Base-by-base conservation (phyloP, 176 grass and related monocot genomes). In the Pontederia paniculata region DNA sequence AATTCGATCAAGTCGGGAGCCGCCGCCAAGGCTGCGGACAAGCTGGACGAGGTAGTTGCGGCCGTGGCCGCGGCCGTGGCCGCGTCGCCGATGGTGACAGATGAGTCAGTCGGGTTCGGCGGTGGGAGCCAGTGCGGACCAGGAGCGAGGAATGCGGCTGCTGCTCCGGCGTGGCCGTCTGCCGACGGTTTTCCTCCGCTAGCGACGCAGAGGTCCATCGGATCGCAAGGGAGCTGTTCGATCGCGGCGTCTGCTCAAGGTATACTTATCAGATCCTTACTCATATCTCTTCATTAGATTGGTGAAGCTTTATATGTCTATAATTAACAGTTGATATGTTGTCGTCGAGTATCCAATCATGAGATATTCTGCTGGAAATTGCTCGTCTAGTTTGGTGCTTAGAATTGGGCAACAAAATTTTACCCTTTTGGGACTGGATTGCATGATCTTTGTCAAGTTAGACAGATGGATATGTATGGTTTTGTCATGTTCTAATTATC, bases 1-100 rank as follows among this genome's bases (percentile, higher is more conserved):
- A 98, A 77, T 75, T 88, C 87, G 9, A 70, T 98, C 63, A 84
- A 75, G 62, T 61, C 41, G 2, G 28, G 60, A 16, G 21, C 17
- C 47, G 54, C 10, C 47, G 54, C 10, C 9, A 41, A 37, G 48
- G 13, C 54, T 15, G 60, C 45, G 6, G 77, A 84, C 16, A 78
- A 89, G 8, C 8, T 31, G 17, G 57, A 72, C 17, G 57, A 48
- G 2, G 37, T 23, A 9, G 57, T 15, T 17, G 23, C 1, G 55
- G 16, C 12, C 1, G 17, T 23, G 10, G 57, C 17, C 23, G 23
- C 1, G 55, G 16, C 12, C 1, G 17, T 23, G 16, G 57, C 17
- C 12, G 31, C 13, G 28, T 14, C 17, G 10, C 2, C 47, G 21
- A 23, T 10, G 23, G 9, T 14, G 45, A 23, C 23, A 14, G 28